These are phyloP conservation scores for Capronia americana DNA, from an alignment of 2,329 filamentous ascomycete genomes.

Conservation along the genomic window DNA sequence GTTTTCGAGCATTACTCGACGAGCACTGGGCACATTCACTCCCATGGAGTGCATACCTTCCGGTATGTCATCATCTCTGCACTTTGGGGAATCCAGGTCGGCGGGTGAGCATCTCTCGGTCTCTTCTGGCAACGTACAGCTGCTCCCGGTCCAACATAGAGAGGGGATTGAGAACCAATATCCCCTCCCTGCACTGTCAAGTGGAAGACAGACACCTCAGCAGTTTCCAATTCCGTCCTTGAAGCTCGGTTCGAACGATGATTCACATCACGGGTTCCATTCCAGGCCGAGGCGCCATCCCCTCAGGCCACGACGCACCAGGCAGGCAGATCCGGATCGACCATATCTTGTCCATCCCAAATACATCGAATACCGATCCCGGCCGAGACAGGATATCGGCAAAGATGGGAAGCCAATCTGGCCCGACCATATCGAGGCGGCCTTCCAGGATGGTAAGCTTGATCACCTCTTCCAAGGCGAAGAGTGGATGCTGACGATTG, in stretches of 20 bases:
- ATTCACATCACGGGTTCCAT: slow-evolving; percentile 19
- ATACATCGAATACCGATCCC: slow-evolving; percentile 52
- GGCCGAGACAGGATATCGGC: slow-evolving; percentile 52
- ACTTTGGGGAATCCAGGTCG: slow-evolving; percentile 14
- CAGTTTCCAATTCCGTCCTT: slow-evolving; percentile 31
- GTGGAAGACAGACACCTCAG: slow-evolving; percentile 7
- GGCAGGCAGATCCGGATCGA: slow-evolving; percentile 21
- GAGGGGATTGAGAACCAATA: slow-evolving; percentile 39
- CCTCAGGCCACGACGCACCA: slow-evolving; percentile 16
- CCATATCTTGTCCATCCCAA: slow-evolving; percentile 42
- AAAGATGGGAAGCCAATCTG: slow-evolving; percentile 54
- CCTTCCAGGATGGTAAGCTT: slow-evolving; percentile 54
- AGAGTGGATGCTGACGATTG: slow-evolving; percentile 16
- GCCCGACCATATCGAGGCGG: slow-evolving; percentile 55
- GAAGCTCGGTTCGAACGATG: slow-evolving; percentile 39
- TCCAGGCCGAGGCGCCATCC: slow-evolving; percentile 11
- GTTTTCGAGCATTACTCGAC: slow-evolving; percentile 18
- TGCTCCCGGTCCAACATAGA: slow-evolving; percentile 45
- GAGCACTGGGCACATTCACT: slow-evolving; percentile 29
- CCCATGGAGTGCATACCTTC: slow-evolving; percentile 32
- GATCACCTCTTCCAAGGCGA: slow-evolving; percentile 27
- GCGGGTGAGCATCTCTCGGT: slow-evolving; percentile 43
- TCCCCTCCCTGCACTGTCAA: slow-evolving; percentile 19
- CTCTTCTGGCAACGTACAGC: slow-evolving; percentile 53
- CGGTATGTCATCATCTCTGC: slow-evolving; percentile 13